Evolutionary conservation across 805 yeast genomes (phyloP).

Genomic region (Wickerhamiella domercqiae): DNA sequence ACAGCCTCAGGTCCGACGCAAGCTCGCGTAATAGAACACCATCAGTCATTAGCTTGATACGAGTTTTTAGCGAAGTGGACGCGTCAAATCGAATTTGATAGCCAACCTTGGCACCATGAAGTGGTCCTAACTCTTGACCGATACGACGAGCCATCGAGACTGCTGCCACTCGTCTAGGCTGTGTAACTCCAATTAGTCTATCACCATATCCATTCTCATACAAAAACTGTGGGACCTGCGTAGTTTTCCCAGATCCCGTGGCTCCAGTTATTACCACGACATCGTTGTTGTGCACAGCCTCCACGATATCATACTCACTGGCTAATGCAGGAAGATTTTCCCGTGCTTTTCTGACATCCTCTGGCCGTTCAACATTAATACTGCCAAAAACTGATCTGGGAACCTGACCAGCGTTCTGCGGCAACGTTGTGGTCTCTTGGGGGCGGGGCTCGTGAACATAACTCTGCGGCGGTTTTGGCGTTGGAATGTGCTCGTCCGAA

Average conservation of each 20-base stretch:
- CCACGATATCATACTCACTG: conserved; percentile 90
- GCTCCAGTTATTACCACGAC: conserved; percentile 90
- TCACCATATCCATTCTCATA: conserved; percentile 84
- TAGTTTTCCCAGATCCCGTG: conserved; percentile 97
- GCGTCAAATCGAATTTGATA: conserved; percentile 82
- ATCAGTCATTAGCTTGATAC: conserved; percentile 85
- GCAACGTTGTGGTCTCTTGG: conserved; percentile 55
- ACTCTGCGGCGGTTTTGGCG: conserved; percentile 31
- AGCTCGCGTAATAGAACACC: conserved; percentile 89
- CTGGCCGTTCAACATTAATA: conserved; percentile 52
- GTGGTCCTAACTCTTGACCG: conserved; percentile 52
- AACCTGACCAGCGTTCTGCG: conserved; percentile 8
- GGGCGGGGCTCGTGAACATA: conserved; percentile 43
- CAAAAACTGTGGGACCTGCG: conserved; percentile 93
- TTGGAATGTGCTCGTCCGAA: conserved; percentile 44
- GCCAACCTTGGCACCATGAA: conserved; percentile 64
- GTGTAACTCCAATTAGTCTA: conserved; percentile 81
- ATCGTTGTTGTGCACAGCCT: conserved; percentile 84
- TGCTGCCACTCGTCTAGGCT: conserved; percentile 81
- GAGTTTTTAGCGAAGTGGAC: conserved; percentile 39
- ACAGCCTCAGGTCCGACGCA: conserved; percentile 70
- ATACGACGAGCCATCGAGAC: conserved; percentile 76
- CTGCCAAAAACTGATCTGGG: conserved; percentile 36
- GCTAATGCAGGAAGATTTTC: conserved; percentile 71
- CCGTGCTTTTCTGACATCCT: conserved; percentile 51